Conservation (phyloP, 345 rosid species). For the Gossypium raimondii region DNA sequence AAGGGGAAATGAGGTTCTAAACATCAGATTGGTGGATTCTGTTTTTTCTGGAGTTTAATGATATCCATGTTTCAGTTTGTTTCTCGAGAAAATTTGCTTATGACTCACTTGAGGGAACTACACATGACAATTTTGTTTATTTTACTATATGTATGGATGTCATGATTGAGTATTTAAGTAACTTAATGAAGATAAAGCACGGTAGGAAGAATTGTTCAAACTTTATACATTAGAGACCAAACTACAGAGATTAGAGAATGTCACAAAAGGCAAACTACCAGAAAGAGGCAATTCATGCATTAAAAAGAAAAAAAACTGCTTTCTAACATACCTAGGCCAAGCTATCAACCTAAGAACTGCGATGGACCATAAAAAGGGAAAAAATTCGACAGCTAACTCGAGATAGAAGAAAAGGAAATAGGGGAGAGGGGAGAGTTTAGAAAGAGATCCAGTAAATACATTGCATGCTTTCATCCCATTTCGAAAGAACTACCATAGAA, state of each 20-base stretch:
- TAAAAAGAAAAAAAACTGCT: neutral
- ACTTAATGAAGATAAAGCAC: neutral
- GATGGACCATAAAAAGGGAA: neutral
- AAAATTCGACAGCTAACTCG: neutral
- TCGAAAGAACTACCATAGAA: neutral
- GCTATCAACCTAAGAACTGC: conserved; percentile 1
- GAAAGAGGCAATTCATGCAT: neutral
- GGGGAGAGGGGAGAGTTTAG: neutral
- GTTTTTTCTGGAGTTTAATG: neutral
- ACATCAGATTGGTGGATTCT: neutral
- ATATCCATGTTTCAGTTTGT: neutral
- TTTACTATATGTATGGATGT: neutral
- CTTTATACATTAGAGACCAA: conserved; percentile 2
- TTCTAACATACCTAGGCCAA: neutral
- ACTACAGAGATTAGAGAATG: neutral
- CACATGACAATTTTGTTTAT: neutral
- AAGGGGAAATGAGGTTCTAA: conserved; percentile 45
- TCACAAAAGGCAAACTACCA: neutral
- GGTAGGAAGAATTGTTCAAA: neutral
- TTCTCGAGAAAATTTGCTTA: neutral
- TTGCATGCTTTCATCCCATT: neutral
- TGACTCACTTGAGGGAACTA: neutral
- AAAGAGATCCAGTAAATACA: neutral
- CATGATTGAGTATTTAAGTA: neutral
- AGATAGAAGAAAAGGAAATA: neutral